Evolutionary conservation across 371 early-diverging fungal species (phyloP).

Genomic region (Circinella umbellata): DNA sequence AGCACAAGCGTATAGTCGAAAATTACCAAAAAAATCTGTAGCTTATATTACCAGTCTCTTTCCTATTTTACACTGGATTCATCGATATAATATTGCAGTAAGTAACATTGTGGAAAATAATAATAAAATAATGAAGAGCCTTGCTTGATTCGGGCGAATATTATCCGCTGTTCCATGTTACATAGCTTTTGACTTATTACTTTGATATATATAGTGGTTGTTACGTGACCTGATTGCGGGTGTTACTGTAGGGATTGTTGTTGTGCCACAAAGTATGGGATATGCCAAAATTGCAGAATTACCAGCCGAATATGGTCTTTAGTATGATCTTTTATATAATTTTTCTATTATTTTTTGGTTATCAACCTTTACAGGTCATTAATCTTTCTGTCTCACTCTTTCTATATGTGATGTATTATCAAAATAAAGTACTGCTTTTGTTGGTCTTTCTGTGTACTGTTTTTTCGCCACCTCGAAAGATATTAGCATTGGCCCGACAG

Average conservation of each 20-base stretch:
- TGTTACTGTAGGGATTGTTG: constrained; percentile 82
- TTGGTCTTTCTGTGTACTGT: constrained; percentile 79
- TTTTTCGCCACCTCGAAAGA: constrained; percentile 87
- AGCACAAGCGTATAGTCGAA: constrained; percentile 25
- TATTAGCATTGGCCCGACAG: constrained; percentile 86
- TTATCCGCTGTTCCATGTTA: not conserved
- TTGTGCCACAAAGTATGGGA: constrained; percentile 87
- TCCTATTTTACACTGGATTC: constrained; percentile 76
- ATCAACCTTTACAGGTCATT: too few relatives aligned
- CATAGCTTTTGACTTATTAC: not conserved
- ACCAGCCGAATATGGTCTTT: constrained; percentile 85
- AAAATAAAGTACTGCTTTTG: constrained; percentile 56
- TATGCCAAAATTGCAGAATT: constrained; percentile 86
- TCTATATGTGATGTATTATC: not conserved
- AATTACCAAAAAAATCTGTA: constrained; percentile 35
- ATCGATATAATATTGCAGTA: constrained; percentile 65
- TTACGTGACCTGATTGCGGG: constrained; percentile 86
- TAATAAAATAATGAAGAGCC: not conserved
- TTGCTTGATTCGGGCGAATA: not conserved
- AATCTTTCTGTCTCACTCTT: too few relatives aligned
- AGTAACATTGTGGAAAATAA: not conserved
- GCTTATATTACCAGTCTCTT: constrained; percentile 50
- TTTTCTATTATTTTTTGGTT: not conserved
- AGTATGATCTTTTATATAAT: constrained; percentile 51
- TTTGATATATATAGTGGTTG: constrained; percentile 63